Conservation (phyloP, 2,329 filamentous ascomycete species). For the Gaeumannomyces tritici region DNA sequence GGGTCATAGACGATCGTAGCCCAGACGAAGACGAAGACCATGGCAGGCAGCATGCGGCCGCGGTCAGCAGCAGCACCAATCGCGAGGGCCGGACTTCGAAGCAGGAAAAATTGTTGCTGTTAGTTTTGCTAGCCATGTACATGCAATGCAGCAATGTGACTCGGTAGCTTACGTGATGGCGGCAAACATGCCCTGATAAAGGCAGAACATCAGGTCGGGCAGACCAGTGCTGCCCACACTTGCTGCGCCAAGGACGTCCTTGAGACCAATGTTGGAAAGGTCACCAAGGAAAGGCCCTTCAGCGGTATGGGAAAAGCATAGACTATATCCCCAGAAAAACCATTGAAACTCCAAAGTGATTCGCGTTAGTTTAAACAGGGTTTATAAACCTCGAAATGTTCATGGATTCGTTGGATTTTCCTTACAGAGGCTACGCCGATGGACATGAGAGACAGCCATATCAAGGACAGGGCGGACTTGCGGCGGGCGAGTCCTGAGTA, state of each 20-base stretch:
- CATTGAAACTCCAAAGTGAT: no score
- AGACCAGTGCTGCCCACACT: conserved; percentile 65
- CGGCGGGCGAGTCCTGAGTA: conserved; percentile 83
- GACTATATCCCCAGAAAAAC: conserved; percentile 88
- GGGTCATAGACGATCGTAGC: conserved; percentile 83
- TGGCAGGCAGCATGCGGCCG: conserved; percentile 77
- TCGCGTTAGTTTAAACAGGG: no score
- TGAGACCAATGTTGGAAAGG: conserved; percentile 71
- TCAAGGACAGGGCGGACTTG: conserved; percentile 80
- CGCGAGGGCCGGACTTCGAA: conserved; percentile 7
- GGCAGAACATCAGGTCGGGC: conserved; percentile 74
- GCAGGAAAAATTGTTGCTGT: not conserved
- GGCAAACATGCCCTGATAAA: conserved; percentile 86
- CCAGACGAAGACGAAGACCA: conserved; percentile 93
- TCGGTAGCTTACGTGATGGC: conserved; percentile 57
- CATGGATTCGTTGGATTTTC: no score
- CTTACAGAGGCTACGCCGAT: conserved; percentile 68
- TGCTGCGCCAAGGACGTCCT: conserved; percentile 62
- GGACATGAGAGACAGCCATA: conserved; percentile 87
- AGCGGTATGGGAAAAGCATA: conserved; percentile 71
- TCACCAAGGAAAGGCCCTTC: conserved; percentile 66
- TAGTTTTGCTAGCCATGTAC: not conserved
- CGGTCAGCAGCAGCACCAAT: conserved; percentile 73
- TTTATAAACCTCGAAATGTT: no score
- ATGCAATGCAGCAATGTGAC: not conserved